phyloP scores from a whole-genome alignment of 352 stramenopile genomes.

The Phytophthora meadii region DNA sequence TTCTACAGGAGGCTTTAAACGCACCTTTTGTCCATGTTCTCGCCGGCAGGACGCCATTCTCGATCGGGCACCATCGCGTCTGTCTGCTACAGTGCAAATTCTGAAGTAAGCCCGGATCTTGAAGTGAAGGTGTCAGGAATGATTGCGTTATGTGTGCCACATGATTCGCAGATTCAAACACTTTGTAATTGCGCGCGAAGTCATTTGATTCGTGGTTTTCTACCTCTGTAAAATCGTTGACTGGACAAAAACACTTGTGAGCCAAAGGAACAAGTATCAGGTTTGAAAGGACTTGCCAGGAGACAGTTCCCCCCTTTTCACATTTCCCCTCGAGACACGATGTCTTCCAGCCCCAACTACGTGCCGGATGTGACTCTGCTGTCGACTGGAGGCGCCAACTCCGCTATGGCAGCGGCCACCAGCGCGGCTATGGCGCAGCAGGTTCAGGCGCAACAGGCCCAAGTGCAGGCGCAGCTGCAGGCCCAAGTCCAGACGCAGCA shows the following conservation, averaged over 20 bases:
- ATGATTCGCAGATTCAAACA: no score
- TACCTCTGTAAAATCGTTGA: background rate
- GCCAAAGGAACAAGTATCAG: background rate
- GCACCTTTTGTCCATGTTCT: constrained; percentile 84
- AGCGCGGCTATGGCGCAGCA: constrained; percentile 40
- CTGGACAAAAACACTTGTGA: background rate
- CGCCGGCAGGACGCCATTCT: constrained; percentile 63
- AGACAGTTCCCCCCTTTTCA: constrained; percentile 15
- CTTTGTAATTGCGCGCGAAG: constrained; percentile 3
- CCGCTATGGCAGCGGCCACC: constrained; percentile 17
- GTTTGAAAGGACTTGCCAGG: constrained; percentile 12
- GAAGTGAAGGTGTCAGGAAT: constrained; percentile 11
- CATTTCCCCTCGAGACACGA: constrained; percentile 45
- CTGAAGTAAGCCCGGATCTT: constrained; percentile 22
- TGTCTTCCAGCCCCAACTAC: constrained; percentile 90
- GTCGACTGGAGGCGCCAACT: constrained; percentile 13
- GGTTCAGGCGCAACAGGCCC: constrained; percentile 30
- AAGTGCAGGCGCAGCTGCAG: constrained; percentile 30
- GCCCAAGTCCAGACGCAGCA: constrained; percentile 13
- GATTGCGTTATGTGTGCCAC: constrained; percentile 7
- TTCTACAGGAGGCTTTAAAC: background rate
- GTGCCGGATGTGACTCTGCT: constrained; percentile 37
- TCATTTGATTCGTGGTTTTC: constrained; percentile 1
- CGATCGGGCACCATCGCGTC: constrained; percentile 67
- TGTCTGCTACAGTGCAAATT: background rate